Conservation (phyloP, 2,329 filamentous ascomycete genomes). For the Alternaria longipes region DNA sequence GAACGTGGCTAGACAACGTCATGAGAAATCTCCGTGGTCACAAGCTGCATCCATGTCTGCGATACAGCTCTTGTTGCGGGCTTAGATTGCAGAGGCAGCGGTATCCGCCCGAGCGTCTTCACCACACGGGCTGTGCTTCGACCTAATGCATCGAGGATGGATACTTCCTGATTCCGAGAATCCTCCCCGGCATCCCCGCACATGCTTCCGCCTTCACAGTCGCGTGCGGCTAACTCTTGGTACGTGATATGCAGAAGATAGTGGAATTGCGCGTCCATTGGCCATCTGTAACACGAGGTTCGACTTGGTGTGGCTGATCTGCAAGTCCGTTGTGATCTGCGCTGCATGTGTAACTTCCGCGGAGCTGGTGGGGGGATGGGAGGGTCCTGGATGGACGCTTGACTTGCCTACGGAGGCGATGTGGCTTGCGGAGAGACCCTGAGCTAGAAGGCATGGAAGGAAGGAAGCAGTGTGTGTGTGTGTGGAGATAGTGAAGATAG, state of each 20-base stretch:
- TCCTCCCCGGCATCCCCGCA: constrained; percentile 7
- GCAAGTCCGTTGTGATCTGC: constrained; percentile 24
- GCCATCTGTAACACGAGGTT: constrained; percentile 2
- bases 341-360: constrained; percentile 17
- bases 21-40: constrained; percentile 1
- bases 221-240: neutral
- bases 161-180: constrained; percentile 15
- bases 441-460: constrained; percentile 21
- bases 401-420: constrained; percentile 17
- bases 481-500: constrained; percentile 3
- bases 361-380: constrained; percentile 20
- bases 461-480: constrained; percentile 1
- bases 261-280: neutral
- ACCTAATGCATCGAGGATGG: constrained; percentile 7
- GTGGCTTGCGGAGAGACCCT: constrained; percentile 22
- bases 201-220: constrained; percentile 2
- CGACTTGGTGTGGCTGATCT: constrained; percentile 17
- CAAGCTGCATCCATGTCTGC: neutral
- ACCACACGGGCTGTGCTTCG: constrained; percentile 5
- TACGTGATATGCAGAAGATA: neutral
- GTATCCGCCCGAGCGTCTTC: constrained; percentile 9
- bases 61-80: neutral
- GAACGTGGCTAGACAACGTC: neutral
- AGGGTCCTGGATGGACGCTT: constrained; percentile 11
- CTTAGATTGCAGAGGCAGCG: neutral